Evolutionary conservation across 1,139 yeast genomes (phyloP).

Genomic region (Entelexis paramagnoliae): DNA sequence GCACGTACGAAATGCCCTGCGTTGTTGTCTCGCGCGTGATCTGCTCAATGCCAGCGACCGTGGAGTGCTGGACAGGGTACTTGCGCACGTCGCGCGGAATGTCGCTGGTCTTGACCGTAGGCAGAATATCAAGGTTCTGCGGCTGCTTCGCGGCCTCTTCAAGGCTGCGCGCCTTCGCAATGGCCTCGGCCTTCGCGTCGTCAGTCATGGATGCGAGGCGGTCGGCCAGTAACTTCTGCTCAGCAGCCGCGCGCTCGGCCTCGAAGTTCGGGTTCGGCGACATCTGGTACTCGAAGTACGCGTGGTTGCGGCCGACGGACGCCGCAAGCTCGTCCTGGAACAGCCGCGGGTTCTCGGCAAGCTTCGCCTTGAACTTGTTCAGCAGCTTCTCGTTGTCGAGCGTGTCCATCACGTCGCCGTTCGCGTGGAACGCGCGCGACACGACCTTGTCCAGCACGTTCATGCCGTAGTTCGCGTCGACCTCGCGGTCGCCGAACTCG

Average conservation of each 20-base stretch:
- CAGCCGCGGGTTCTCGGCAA: constrained; percentile 42
- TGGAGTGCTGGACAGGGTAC: constrained; percentile 34
- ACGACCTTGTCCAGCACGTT: constrained; percentile 60
- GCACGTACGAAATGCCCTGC: constrained; percentile 42
- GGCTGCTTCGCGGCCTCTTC: constrained; percentile 52
- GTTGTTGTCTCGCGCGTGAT: constrained; percentile 32
- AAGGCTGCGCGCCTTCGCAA: constrained; percentile 48
- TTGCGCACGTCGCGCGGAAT: constrained; percentile 41
- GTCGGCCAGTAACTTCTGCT: constrained; percentile 41
- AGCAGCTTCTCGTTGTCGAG: constrained; percentile 58
- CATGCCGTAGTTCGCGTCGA: constrained; percentile 85
- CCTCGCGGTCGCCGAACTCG: constrained; percentile 73
- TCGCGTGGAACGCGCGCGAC: constrained; percentile 75
- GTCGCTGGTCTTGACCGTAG: constrained; percentile 63
- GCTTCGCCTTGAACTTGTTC: constrained; percentile 50
- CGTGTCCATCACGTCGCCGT: constrained; percentile 54
- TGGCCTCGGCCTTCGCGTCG: constrained; percentile 49
- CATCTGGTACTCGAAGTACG: constrained; percentile 67
- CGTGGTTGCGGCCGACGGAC: constrained; percentile 37
- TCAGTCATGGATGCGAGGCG: constrained; percentile 42
- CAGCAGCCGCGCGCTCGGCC: constrained; percentile 43
- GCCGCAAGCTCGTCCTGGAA: constrained; percentile 48
- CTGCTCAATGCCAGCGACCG: constrained; percentile 22
- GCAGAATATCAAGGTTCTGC: constrained; percentile 71
- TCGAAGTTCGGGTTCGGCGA: constrained; percentile 52